Evolutionary conservation across 2,329 filamentous ascomycete species (phyloP).

Genomic region (Diaporthe ampelina): DNA sequence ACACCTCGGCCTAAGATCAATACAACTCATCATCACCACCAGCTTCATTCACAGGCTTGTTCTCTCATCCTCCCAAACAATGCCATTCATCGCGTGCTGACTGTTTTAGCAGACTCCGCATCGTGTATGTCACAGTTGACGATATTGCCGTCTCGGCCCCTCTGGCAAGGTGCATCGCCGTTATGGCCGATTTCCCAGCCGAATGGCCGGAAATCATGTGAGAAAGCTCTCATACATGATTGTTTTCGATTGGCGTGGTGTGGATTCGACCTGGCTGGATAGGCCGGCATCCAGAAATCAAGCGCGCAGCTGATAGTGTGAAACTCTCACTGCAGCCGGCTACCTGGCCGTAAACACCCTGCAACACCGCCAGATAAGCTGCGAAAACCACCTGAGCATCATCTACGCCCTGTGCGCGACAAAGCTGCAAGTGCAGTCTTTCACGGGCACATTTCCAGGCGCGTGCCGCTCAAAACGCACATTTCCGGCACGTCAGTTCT

Average conservation of each 20-base stretch:
- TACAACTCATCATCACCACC: conserved; percentile 24
- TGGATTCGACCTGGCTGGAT: conserved; percentile 37
- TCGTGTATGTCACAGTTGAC: not conserved
- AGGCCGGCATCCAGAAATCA: conserved; percentile 15
- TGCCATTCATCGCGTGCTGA: conserved; percentile 27
- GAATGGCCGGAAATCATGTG: conserved; percentile 5
- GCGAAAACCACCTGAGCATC: conserved; percentile 8
- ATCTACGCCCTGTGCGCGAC: not conserved
- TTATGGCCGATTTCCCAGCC: conserved; percentile 16
- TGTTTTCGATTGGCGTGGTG: conserved; percentile 28
- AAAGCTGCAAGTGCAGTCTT: conserved; percentile 34
- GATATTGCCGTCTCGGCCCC: not conserved
- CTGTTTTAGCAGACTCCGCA: not conserved
- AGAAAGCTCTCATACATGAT: conserved; percentile 14
- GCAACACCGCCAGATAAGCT: conserved; percentile 34
- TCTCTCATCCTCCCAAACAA: not conserved
- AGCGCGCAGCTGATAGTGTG: conserved; percentile 36
- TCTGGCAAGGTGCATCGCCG: conserved; percentile 23
- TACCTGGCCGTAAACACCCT: conserved; percentile 27
- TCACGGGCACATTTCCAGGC: not conserved
- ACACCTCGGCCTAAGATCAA: conserved; percentile 23
- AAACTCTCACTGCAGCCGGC: conserved; percentile 37
- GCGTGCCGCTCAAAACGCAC: not conserved
- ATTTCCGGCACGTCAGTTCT: conserved; percentile 12
- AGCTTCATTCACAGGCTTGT: conserved; percentile 25